Evolutionary conservation across 78 protist species (phyloP), one percentile per base, ranked within the genome.

Genomic region (Mastigamoeba balamuthi): DNA sequence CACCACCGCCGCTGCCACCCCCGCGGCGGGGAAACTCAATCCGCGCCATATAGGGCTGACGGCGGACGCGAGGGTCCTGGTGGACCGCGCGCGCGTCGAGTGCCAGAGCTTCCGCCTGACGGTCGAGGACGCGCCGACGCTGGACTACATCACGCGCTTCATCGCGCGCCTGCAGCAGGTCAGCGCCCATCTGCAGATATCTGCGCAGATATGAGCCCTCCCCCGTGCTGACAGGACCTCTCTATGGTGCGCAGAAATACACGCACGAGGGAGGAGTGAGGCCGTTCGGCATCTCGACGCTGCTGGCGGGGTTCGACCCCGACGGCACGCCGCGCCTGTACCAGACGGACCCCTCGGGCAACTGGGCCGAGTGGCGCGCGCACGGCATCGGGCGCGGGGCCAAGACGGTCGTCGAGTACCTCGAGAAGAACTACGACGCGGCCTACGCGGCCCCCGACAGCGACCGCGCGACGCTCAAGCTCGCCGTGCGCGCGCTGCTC

Each of bases 241-340:
- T 53, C 23, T 77, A 23, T 33, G 40, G 40, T 43, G 1, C 3
- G 52, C 93, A 97, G 95, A 81, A 83, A 28, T 97, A 94, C 91
- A 98, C 99, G 7, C 99, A 97, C 72, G 69, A 93, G 58, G 97
- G 96, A 52, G 99, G 99, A 10, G 93, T 90, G 65, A 88, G 99
- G 10, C 99, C 99, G 23, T 97, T 96, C 66, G 99, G 99, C 35
- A 87, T 98, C 37, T 86, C 98, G 17, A 84, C 95, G 4, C 83
- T 98, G 42, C 90, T 98, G 40, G 91, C 88, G 9, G 99, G 99
- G 37, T 92, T 93, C 48, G 96, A 95, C 75, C 52, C 74, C 3
- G 92, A 91, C 70, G 95, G 96, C 43, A 70, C 78, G n/a, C 95
- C 97, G 33, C 82, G 48, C 29, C 90, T 97, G 35, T 97, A 72